Base-by-base conservation (phyloP, 352 stramenopile genomes). In the Phytophthora lateralis region DNA sequence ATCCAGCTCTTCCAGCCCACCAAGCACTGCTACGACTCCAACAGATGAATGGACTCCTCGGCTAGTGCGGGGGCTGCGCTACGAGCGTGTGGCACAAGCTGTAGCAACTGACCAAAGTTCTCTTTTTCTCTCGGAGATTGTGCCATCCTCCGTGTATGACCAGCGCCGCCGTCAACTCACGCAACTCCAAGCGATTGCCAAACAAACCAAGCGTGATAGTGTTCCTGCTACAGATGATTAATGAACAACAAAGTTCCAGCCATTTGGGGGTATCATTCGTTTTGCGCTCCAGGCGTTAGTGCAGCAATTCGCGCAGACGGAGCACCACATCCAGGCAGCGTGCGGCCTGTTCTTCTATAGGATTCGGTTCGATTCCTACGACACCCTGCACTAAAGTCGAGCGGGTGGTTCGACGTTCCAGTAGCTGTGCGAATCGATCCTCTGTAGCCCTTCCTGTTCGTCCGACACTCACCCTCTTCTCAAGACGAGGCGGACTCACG, bases 61-160 rank as follows among this genome's bases (percentile, higher is more conserved):
- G 10, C 46, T 69, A n/a, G 60, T 90, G 7, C 66, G 66, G 0
- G 73, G 75, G 1, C 44, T 93, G 21, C 66, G 66, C 2, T 90
- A 87, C 55, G 78, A 90, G 17, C 54, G 52, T 6, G 71, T 93
- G 18, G 66, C 71, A 2, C 55, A 78, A 12, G 78, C 72, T 11
- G 78, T 69, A 1, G 81, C 81, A 15, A 91, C 78, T 35, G 81
- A 93, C 53, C 54, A 73, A 6, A 76, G 78, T 29, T 89, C 83
- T 1, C 56, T 82, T 5, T 77, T 90, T 37, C 51, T 91, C 3
- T 83, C 63, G 7, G 79, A 91, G 55, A 76, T 73, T 10, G 55
- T 88, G 11, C 4, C 66, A 0, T 18, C 69, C 1, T 43, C 58
- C 6, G 50, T 80, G 24, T 89, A 86, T 38, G 51, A 74, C 8